Base-by-base conservation (phyloP, 2,329 filamentous ascomycete species). In the Penicillium sp. region DNA sequence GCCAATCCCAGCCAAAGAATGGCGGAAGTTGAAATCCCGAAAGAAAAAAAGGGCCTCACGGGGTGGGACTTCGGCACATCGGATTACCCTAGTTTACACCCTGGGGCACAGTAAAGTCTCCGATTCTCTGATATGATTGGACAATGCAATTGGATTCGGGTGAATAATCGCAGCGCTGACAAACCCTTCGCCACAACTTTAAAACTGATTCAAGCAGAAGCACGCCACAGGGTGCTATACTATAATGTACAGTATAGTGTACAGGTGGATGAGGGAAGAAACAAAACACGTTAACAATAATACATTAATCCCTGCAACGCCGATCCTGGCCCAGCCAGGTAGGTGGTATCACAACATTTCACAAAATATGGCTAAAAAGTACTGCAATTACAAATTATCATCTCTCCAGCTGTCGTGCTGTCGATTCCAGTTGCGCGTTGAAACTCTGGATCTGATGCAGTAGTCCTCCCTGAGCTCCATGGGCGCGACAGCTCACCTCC, bases 361-460 rank as follows among this genome's bases (percentile, higher is more conserved):
- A 26, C 34, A 24, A 45, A 49, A 51, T 29, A 47, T 44, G 19
- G 31, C 48, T 40, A 44, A 40, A n/a, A 39, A 45, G 55, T 29
- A 49, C 48, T 11, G 40, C 28, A 6, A 42, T 26, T 29, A 42
- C 18, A 43, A 49, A 50, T 58, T 45, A 55, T 62, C 54, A 67
- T 26, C 61, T 59, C 54, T 71, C 70, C 8, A 72, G 53, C 31
- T 48, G 58, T 19, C 56, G 63, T 19, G 65, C 70, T 37, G 72
- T 66, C 40, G 56, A 63, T 56, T 79, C 76, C 18, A 79, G 67
- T 58, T 75, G 72, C 24, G 67, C 67, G 60, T 79, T 79, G 59
- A 79, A 78, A 2, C 61, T 58, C 46, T 68, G 72, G 28, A 79
- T 70, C 52, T 72, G 75, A 42, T 71, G 65, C 47, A 79, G 58